A percentile compares a stretch with the other conserved stretches of the same genome.
phyloP scores from a whole-genome alignment of 2,329 filamentous ascomycete genomes.

The Karstenula rhodostoma region DNA sequence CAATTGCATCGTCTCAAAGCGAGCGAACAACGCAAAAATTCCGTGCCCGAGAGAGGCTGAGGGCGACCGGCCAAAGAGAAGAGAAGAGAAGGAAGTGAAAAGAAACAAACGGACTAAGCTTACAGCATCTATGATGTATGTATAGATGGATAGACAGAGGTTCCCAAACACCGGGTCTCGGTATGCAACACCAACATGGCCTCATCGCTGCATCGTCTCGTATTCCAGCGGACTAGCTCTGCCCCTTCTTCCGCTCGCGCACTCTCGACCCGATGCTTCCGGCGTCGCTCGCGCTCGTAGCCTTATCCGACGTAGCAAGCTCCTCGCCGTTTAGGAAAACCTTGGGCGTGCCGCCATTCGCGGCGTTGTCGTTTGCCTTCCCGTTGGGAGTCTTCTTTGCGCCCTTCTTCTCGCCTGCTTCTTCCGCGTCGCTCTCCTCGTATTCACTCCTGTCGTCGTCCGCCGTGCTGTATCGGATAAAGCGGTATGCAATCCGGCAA shows the following conservation, averaged over 20 bases:
- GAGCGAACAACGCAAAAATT: neutral
- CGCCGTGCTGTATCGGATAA: slow-evolving; percentile 67
- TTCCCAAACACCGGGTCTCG: neutral
- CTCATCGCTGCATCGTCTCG: neutral
- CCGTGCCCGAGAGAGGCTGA: neutral
- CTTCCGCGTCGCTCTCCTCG: slow-evolving; percentile 60
- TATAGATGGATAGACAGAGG: no score
- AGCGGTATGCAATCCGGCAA: slow-evolving; percentile 75
- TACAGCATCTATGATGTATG: neutral
- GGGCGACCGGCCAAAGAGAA: neutral
- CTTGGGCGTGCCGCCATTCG: slow-evolving; percentile 34
- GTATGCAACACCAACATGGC: slow-evolving; percentile 6
- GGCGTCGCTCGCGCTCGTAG: slow-evolving; percentile 16
- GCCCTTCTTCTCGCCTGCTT: slow-evolving; percentile 30
- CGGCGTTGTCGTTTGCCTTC: slow-evolving; percentile 17
- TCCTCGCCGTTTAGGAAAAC: slow-evolving; percentile 39
- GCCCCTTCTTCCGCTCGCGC: slow-evolving; percentile 27
- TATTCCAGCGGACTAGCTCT: neutral
- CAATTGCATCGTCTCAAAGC: neutral
- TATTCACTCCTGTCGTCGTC: slow-evolving; percentile 78
- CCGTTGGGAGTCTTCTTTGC: slow-evolving; percentile 18
- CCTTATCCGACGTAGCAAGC: slow-evolving; percentile 25
- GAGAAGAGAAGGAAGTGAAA: neutral
- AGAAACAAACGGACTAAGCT: slow-evolving; percentile 3
- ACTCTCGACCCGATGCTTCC: slow-evolving; percentile 30